A percentile compares a stretch with the other conserved stretches of the same genome.
phyloP scores from a whole-genome alignment of 2,329 filamentous ascomycete genomes.

The Cephalotrichum gorgonifer region DNA sequence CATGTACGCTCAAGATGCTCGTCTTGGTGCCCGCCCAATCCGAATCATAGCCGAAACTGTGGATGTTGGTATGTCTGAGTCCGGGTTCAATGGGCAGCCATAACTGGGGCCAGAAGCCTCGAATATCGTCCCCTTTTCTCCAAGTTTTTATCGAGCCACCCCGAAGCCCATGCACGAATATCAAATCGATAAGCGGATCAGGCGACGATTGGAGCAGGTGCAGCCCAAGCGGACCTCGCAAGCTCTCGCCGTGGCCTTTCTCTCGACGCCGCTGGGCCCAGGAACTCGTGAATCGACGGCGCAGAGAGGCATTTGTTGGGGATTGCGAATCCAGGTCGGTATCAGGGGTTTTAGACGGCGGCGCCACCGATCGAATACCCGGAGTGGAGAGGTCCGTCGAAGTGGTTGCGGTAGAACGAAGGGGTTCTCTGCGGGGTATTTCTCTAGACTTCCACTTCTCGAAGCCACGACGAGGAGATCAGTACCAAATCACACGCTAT shows the following conservation, averaged over 20 bases:
- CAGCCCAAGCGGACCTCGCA: constrained; percentile 14
- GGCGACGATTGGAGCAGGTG: constrained; percentile 15
- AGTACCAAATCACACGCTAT: not conserved
- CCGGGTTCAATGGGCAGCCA: constrained; percentile 26
- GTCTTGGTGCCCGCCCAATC: constrained; percentile 14
- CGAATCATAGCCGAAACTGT: constrained; percentile 21
- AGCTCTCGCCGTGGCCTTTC: not conserved
- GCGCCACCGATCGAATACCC: not conserved
- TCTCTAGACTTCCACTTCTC: not conserved
- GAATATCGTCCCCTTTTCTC: constrained; percentile 19
- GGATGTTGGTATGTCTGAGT: constrained; percentile 16
- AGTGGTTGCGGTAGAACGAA: not conserved
- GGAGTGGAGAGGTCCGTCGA: not conserved
- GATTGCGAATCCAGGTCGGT: not conserved
- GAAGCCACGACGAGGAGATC: not conserved
- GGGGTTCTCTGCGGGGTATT: not conserved
- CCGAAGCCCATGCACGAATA: constrained; percentile 32
- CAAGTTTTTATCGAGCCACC: constrained; percentile 30
- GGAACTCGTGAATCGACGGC: not conserved
- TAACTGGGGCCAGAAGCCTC: constrained; percentile 26
- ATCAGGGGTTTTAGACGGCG: not conserved
- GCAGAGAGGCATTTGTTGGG: not conserved
- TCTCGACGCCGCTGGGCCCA: not conserved
- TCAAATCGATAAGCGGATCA: constrained; percentile 22
- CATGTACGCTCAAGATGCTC: constrained; percentile 16